phyloP scores from a whole-genome alignment of 805 yeast species.

The Candida alai region DNA sequence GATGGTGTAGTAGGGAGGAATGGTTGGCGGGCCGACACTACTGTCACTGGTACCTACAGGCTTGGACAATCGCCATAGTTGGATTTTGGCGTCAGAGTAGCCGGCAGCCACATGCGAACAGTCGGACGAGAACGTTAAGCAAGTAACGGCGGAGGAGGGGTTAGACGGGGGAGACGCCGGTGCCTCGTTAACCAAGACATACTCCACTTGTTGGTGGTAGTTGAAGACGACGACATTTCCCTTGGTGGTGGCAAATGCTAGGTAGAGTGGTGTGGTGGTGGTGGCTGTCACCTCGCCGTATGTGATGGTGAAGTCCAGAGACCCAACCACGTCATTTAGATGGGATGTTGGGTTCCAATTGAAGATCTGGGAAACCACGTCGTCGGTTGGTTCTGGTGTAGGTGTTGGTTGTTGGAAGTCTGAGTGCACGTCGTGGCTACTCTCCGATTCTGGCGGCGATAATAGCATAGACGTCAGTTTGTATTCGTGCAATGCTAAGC shows the following conservation, averaged over 20 bases:
- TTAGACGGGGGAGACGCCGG: background rate
- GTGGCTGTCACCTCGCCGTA: slow-evolving; percentile 22
- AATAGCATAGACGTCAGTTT: slow-evolving; percentile 1
- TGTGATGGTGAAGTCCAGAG: slow-evolving; percentile 16
- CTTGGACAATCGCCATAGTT: no score
- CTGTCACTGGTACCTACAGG: background rate
- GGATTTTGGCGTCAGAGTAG: slow-evolving; percentile 46
- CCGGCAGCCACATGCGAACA: slow-evolving; percentile 70
- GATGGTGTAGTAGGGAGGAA: slow-evolving; percentile 46
- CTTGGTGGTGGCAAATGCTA: slow-evolving; percentile 66
- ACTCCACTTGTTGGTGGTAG: slow-evolving; percentile 56
- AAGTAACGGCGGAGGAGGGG: background rate
- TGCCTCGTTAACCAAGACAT: slow-evolving; percentile 34
- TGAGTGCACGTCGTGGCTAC: background rate
- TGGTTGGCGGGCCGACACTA: slow-evolving; percentile 17
- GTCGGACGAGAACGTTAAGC: slow-evolving; percentile 60
- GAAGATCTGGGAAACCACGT: slow-evolving; percentile 23
- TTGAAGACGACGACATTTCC: slow-evolving; percentile 68
- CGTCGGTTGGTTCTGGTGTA: slow-evolving; percentile 10
- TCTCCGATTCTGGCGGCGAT: background rate
- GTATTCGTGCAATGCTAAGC: slow-evolving; percentile 17
- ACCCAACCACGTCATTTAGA: slow-evolving; percentile 23
- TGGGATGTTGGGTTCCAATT: no score
- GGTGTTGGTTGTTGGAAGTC: background rate
- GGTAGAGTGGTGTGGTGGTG: slow-evolving; percentile 28